phyloP scores from a whole-genome alignment of 495 filamentous ascomycete genomes.

The Hypoxylon cercidicola region DNA sequence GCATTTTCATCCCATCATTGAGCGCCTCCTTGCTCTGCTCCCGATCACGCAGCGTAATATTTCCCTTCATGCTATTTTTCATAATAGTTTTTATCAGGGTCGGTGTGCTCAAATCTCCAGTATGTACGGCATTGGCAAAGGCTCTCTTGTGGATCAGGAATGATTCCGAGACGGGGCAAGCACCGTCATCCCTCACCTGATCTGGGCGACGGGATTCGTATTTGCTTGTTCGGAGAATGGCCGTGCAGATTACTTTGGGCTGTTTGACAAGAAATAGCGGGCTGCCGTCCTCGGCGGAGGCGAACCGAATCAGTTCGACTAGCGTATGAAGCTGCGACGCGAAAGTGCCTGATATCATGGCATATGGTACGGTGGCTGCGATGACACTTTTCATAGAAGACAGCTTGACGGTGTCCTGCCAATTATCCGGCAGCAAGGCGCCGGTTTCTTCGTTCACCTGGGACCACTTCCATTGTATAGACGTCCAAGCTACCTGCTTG shows the following conservation, averaged over 20 bases:
- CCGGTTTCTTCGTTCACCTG: constrained; percentile 11
- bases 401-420: constrained; percentile 4
- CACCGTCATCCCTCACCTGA: constrained; percentile 3
- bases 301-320: constrained; percentile 3
- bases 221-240: constrained; percentile 10
- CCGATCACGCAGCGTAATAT: constrained; percentile 2
- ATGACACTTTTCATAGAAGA: constrained; percentile 12
- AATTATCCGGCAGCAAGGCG: neutral
- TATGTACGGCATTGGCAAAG: neutral
- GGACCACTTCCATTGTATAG: constrained; percentile 8
- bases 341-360: constrained; percentile 4
- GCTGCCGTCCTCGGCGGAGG: constrained; percentile 1
- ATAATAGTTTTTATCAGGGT: neutral
- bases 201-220: constrained; percentile 7
- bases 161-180: constrained; percentile 7
- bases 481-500: constrained; percentile 4
- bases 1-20: constrained; percentile 7
- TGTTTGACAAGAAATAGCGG: constrained; percentile 9
- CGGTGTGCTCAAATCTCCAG: neutral
- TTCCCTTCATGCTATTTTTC: neutral
- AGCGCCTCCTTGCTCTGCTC: constrained; percentile 10
- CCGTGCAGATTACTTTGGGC: constrained; percentile 6
- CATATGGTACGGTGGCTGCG: constrained; percentile 2
- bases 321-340: constrained; percentile 1
- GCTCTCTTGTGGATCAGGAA: constrained; percentile 9